A percentile compares a stretch with the other conserved stretches of the same genome.
Conservation (phyloP, 495 filamentous ascomycete species). For the Trypethelium eluteriae region DNA sequence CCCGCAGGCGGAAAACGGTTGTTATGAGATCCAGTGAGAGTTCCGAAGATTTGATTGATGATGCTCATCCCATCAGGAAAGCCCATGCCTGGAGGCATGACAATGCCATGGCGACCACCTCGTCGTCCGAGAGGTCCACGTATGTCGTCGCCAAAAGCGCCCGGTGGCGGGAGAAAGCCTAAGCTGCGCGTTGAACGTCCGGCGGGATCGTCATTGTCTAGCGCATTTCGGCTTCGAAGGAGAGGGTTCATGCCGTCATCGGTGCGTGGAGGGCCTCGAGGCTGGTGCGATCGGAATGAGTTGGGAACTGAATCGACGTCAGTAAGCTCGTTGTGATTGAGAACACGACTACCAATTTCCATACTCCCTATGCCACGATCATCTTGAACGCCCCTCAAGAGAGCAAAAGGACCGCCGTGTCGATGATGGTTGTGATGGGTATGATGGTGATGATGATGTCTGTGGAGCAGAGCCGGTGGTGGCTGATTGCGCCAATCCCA, state of each 20-base stretch:
- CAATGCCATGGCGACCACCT: background rate
- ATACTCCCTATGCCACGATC: slow-evolving; percentile 26
- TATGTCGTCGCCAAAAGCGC: slow-evolving; percentile 46
- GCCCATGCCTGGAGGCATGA: background rate
- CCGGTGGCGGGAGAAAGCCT: slow-evolving; percentile 22
- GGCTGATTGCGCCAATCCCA: slow-evolving; percentile 51
- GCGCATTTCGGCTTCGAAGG: slow-evolving; percentile 33
- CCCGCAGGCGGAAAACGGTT: background rate
- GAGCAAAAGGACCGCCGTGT: slow-evolving; percentile 2
- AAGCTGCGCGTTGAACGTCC: background rate
- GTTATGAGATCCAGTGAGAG: background rate
- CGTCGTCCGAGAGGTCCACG: slow-evolving; percentile 2
- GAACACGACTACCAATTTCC: background rate
- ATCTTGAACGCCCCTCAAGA: slow-evolving; percentile 29
- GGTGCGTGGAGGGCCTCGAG: slow-evolving; percentile 40
- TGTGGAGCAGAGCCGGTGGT: slow-evolving; percentile 35
- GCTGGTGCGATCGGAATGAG: slow-evolving; percentile 48
- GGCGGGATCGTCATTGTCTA: slow-evolving; percentile 12
- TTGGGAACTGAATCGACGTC: slow-evolving; percentile 8
- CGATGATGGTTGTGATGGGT: slow-evolving; percentile 29
- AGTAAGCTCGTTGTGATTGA: background rate
- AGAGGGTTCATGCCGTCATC: slow-evolving; percentile 83
- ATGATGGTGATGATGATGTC: slow-evolving; percentile 43
- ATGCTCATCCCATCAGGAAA: background rate
- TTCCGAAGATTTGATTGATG: background rate